Evolutionary conservation across 1,139 yeast species (phyloP).

Genomic region (Taiozyma sp.): DNA sequence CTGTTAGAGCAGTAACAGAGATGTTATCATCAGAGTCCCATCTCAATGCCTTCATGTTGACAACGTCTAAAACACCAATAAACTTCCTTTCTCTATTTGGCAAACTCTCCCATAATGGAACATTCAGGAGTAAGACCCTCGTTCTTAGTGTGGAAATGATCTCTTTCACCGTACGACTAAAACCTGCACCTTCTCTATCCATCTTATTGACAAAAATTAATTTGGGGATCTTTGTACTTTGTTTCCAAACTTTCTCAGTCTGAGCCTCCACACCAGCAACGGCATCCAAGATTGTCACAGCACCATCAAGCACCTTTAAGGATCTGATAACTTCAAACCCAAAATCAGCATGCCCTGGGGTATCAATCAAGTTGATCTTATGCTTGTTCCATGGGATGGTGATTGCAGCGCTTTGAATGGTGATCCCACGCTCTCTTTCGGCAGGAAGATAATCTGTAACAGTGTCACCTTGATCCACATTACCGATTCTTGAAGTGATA

Average conservation of each 20-base stretch:
- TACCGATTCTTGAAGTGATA: constrained; percentile 73
- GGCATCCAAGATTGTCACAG: constrained; percentile 86
- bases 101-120: constrained; percentile 61
- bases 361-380: constrained; percentile 83
- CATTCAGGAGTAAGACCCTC: constrained; percentile 64
- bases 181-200: constrained; percentile 97
- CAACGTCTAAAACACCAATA: constrained; percentile 78
- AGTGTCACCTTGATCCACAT: constrained; percentile 96
- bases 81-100: constrained; percentile 44
- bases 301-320: constrained; percentile 87
- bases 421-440: constrained; percentile 90
- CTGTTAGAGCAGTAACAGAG: constrained; percentile 42
- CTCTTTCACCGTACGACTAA: constrained; percentile 83
- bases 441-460: constrained; percentile 90
- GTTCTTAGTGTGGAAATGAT: constrained; percentile 76
- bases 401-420: constrained; percentile 95
- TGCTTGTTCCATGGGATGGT: constrained; percentile 81
- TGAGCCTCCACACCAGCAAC: constrained; percentile 99
- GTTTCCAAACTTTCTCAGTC: constrained; percentile 95
- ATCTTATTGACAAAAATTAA: constrained; percentile 85
- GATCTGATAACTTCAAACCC: constrained; percentile 92
- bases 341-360: constrained; percentile 99
- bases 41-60: constrained; percentile 57
- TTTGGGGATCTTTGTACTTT: constrained; percentile 71
- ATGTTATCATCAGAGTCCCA: constrained; percentile 65